phyloP scores from a whole-genome alignment of 2,329 filamentous ascomycete genomes.

The Nakataea oryzae region DNA sequence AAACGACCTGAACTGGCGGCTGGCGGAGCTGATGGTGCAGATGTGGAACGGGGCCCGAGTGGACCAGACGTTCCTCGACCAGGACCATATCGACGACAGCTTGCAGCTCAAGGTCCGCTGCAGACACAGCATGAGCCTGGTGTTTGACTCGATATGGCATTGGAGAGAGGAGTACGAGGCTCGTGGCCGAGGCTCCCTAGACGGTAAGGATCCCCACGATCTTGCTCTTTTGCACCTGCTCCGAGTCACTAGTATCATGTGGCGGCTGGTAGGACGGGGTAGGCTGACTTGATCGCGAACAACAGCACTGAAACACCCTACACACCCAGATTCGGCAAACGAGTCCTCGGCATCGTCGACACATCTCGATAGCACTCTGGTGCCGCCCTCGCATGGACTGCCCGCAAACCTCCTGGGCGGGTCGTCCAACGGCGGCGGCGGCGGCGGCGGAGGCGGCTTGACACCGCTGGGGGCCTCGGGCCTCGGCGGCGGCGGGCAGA shows the following conservation, averaged over 20 bases:
- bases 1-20: slow-evolving; percentile 69
- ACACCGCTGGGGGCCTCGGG: slow-evolving; percentile 37
- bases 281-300: not conserved
- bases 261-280: not conserved
- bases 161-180: slow-evolving; percentile 75
- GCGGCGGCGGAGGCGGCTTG: slow-evolving; percentile 26
- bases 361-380: slow-evolving; percentile 50
- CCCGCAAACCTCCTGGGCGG: slow-evolving; percentile 34
- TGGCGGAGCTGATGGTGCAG: slow-evolving; percentile 79
- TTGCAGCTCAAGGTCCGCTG: slow-evolving; percentile 75
- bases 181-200: slow-evolving; percentile 57
- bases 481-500: slow-evolving; percentile 31
- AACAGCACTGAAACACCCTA: slow-evolving; percentile 70
- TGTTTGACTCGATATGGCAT: slow-evolving; percentile 78
- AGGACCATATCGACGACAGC: slow-evolving; percentile 53
- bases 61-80: slow-evolving; percentile 38
- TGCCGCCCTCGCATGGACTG: slow-evolving; percentile 34
- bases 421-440: slow-evolving; percentile 25
- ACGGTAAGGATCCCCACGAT: slow-evolving; percentile 43
- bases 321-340: slow-evolving; percentile 69
- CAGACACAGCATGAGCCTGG: slow-evolving; percentile 73
- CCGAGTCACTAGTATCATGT: not conserved
- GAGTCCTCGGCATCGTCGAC: slow-evolving; percentile 62
- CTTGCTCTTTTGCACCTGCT: not conserved
- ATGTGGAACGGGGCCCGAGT: slow-evolving; percentile 67